Evolutionary conservation across 768 basidiomycete species (phyloP), one percentile per base, ranked within the genome.

Genomic region (Hirschioporus abietinus): DNA sequence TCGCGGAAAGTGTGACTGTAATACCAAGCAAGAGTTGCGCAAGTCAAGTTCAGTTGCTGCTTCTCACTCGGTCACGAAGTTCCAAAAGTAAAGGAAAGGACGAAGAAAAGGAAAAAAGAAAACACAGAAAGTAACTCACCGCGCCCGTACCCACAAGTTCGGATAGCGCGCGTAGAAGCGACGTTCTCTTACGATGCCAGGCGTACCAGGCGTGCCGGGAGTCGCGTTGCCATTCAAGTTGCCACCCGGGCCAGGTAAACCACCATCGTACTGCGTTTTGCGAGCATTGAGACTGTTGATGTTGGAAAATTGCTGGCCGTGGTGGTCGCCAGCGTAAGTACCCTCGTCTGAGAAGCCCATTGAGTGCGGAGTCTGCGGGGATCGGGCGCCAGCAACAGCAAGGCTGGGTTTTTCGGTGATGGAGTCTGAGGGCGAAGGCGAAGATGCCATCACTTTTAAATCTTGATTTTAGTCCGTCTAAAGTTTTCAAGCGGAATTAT

Each of bases 1-100:
- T 73, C 72, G 42, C 72, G 67, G 42, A 73, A 59, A 0, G n/a
- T 63, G 34, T 24, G 60, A 66, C 65, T 58, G 30, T 30, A 8
- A 30, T 30, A 30, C 30, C 2, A 8, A 30, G n/a, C n/a, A n/a
- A n/a, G n/a, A n/a, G n/a, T n/a, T n/a, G n/a, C n/a, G n/a, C n/a
- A n/a, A n/a, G n/a, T n/a, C n/a, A n/a, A n/a, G n/a, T n/a, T n/a
- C n/a, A n/a, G n/a, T n/a, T n/a, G n/a, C n/a, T n/a, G n/a, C n/a
- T n/a, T n/a, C n/a, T n/a, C n/a, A n/a, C n/a, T n/a, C n/a, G n/a
- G n/a, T n/a, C n/a, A n/a, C n/a, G n/a, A n/a, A n/a, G n/a, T n/a
- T n/a, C n/a, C n/a, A n/a, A n/a, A n/a, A n/a, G n/a, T n/a, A n/a
- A n/a, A n/a, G n/a, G n/a, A n/a, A n/a, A n/a, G n/a, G n/a, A n/a